A percentile compares a stretch with the other conserved stretches of the same genome.
Conservation (phyloP, 116 monocot species). For the Papilionanthe hybrid region DNA sequence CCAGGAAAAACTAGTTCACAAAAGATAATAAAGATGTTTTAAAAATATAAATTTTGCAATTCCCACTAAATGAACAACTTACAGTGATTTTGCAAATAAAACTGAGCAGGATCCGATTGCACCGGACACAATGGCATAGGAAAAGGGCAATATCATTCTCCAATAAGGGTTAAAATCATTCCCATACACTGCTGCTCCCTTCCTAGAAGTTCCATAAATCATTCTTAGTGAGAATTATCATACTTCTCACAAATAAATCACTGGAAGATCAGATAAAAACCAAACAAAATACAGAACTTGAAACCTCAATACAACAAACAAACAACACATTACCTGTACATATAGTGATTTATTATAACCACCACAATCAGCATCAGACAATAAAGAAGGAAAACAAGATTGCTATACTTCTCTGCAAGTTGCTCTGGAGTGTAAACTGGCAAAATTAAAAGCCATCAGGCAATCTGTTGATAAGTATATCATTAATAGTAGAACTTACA, state of each 20-base stretch:
- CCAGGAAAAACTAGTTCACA: not conserved
- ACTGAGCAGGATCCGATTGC: slow-evolving; percentile 96
- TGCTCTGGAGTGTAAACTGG: slow-evolving; percentile 92
- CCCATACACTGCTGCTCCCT: slow-evolving; percentile 52
- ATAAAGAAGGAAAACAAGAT: slow-evolving; percentile 82
- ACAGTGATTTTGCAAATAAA: slow-evolving; percentile 97
- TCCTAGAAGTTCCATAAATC: slow-evolving; percentile 38
- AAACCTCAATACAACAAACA: not conserved
- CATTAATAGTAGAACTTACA: not conserved
- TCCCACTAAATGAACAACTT: slow-evolving; percentile 24
- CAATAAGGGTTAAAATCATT: slow-evolving; percentile 55
- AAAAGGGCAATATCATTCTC: slow-evolving; percentile 78
- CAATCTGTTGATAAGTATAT: not conserved
- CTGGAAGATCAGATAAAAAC: not conserved
- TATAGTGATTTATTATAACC: slow-evolving; percentile 61
- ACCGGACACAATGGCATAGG: slow-evolving; percentile 93
- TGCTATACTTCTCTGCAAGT: slow-evolving; percentile 73
- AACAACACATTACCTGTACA: slow-evolving; percentile 60
- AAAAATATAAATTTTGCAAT: not conserved
- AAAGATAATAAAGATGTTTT: not conserved
- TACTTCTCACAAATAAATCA: slow-evolving; percentile 2
- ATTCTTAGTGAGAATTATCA: slow-evolving; percentile 1
- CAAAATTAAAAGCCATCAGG: slow-evolving; percentile 10
- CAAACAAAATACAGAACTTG: not conserved
- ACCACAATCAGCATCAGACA: slow-evolving; percentile 62